Evolutionary conservation across 2,329 filamentous ascomycete species (phyloP), one percentile per base, ranked within the genome.

Genomic region (Beauveria brongniartii): DNA sequence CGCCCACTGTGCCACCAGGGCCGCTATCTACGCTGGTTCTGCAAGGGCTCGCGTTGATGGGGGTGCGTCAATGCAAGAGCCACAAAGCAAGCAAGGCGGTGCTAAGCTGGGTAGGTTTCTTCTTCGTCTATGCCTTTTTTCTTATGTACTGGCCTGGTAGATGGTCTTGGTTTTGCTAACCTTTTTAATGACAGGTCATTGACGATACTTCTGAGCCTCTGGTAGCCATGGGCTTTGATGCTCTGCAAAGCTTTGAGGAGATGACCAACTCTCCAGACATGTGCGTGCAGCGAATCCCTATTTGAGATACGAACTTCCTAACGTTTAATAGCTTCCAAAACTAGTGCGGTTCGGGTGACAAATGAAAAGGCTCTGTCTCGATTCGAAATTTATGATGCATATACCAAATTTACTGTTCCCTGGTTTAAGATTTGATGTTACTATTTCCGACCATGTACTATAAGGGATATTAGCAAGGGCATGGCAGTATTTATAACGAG

Each of bases 191-290:
- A 54, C 66, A 90, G 87, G 86, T 88, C 34, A 72, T 76, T 63
- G 89, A 92, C 69, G 88, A 89, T 58, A 84, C 85, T 53, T 84
- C 85, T 64, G 90, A 94, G 71, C 85, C 87, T 41, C 77, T 95
- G 62, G 80, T 86, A 60, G 85, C 84, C 0, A 91, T 95, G 88
- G 91, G 91, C 1, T 95, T 95, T 69, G 85, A 85, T 64, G 82
- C 90, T 50, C 75, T 92, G 64, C 88, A 93, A 73, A 87, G 82
- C 46, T 95, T 92, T 72, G 91, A 96, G 68, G 90, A 95, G 72
- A 83, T 94, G 58, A 89, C 86, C 63, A 83, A 81, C 65, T 84
- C 88, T 22, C 75, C 77, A 3, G 81, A 83, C 20, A 75, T 69
- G 80, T 83, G 62, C 73, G 78, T 55, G 8, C 12, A 7, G 12